Percentiles rank a stretch among this genome's conserved stretches.
These are phyloP conservation scores for Didymella keratinophila DNA, from an alignment of 2,329 filamentous ascomycete species.

Conservation along the genomic window DNA sequence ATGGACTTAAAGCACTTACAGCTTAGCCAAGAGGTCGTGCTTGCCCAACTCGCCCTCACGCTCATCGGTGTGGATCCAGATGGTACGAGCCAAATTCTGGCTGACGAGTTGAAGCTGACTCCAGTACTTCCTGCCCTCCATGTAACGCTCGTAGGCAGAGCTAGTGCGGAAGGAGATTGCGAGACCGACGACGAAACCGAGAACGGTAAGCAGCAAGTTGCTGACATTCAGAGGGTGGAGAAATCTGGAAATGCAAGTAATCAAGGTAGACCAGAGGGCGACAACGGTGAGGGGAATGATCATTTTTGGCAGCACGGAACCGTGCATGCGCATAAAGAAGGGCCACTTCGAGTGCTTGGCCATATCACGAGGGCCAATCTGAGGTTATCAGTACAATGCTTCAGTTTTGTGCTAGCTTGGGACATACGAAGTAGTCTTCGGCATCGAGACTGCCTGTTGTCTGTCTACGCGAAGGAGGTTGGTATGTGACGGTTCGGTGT, in stretches of 20 bases:
- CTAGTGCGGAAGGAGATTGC: conserved; percentile 79
- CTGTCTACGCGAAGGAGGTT: conserved; percentile 39
- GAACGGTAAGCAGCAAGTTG: conserved; percentile 75
- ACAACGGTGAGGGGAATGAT: conserved; percentile 72
- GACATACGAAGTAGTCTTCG: conserved; percentile 67
- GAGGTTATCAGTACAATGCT: conserved; percentile 18
- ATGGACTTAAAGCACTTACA: conserved; percentile 50
- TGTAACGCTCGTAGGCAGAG: conserved; percentile 75
- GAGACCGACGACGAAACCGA: conserved; percentile 82
- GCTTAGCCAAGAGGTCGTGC: conserved; percentile 72
- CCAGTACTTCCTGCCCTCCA: conserved; percentile 71
- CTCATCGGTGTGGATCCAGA: conserved; percentile 80
- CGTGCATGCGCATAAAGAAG: conserved; percentile 76
- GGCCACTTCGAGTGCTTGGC: conserved; percentile 79
- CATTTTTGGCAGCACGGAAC: conserved; percentile 77
- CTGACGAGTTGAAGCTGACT: conserved; percentile 62
- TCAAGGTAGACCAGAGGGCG: conserved; percentile 69
- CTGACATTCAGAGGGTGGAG: conserved; percentile 64
- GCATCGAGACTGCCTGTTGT: conserved; percentile 50
- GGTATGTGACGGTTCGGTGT: conserved; percentile 36
- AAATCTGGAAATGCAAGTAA: conserved; percentile 61
- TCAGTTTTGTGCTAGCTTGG: conserved; percentile 7
- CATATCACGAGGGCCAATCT: conserved; percentile 71
- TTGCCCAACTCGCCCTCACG: conserved; percentile 66
- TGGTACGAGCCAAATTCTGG: conserved; percentile 70